Base-by-base conservation (phyloP, 345 rosid species). In the Cardiospermum halicacabum region DNA sequence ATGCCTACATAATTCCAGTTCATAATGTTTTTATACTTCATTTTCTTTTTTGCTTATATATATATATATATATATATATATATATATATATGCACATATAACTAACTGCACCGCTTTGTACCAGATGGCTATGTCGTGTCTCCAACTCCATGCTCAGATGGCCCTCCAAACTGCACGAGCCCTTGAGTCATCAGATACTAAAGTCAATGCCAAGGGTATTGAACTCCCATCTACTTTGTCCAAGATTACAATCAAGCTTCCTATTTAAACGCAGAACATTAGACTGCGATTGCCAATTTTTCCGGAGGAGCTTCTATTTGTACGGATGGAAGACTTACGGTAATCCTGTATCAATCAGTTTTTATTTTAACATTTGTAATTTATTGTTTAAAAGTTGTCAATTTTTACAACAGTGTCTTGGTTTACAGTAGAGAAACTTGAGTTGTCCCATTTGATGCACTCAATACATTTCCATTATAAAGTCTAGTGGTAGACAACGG, bases 101-200 rank as follows among this genome's bases (percentile, higher is more conserved):
- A 58, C 34, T 18, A 11, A 12, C 21, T 15, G 32, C 60, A 2
- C 64, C 26, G 24, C 9, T 49, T 18, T 67, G 60, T 61, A 27
- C 45, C 27, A 93, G 98, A 80, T 93, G 96, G 97, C 97, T 51
- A 78, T 93, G 85, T 58, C 90, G 31, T 90, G 98, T 74, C 96
- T 93, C 71, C 96, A 81, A 65, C 82, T 86, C 56, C 97, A 93
- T 39, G 80, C 96, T 1, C 92, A 90, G 81, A 84, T 93, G 93
- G 98, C 94, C 57, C 89, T 88, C 37, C 90, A 84, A 84, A 88
- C 94, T 74, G 90, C 97, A 25, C 85, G 98, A 69, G 89, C 90
- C 12, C 53, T 93, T 34, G 96, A 90, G 75, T 65, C 83, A 1
- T 65, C 66, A n/a, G 80, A 71, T 68, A 78, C 49, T 55, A 61